phyloP scores from a whole-genome alignment of 768 basidiomycete genomes.

The Podaxis sp. region DNA sequence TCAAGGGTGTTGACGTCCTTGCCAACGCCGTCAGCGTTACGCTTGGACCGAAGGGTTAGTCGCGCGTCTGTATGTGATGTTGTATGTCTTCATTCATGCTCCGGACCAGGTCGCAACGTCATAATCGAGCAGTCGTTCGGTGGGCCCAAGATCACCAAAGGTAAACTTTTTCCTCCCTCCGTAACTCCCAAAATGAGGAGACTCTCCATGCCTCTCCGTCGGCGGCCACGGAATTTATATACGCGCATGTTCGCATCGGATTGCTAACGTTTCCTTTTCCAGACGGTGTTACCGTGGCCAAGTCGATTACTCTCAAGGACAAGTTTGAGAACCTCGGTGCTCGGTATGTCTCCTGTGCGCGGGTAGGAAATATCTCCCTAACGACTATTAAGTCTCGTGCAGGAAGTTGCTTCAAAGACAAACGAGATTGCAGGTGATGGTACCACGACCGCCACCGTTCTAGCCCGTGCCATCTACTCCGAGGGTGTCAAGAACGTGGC shows the following conservation, averaged over 20 bases:
- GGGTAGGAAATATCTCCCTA: background rate
- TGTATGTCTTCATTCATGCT: slow-evolving; percentile 17
- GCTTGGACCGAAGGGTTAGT: slow-evolving; percentile 89
- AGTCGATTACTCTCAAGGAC: slow-evolving; percentile 91
- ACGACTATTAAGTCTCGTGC: slow-evolving; percentile 64
- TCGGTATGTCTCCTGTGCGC: slow-evolving; percentile 51
- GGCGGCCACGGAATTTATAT: background rate
- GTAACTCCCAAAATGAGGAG: background rate
- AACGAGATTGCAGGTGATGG: slow-evolving; percentile 98
- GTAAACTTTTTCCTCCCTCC: slow-evolving; percentile 38
- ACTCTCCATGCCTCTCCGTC: background rate
- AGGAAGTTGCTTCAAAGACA: slow-evolving; percentile 95
- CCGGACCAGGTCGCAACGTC: slow-evolving; percentile 80
- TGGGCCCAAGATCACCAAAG: slow-evolving; percentile 95
- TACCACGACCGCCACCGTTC: slow-evolving; percentile 96
- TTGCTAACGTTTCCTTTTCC: slow-evolving; percentile 15
- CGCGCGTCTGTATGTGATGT: background rate
- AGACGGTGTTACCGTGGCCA: slow-evolving; percentile 99
- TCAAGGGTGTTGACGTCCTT: slow-evolving; percentile 94
- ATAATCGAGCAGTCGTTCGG: slow-evolving; percentile 95
- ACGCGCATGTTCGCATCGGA: background rate
- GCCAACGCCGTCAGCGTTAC: slow-evolving; percentile 97
- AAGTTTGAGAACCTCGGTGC: slow-evolving; percentile 99
- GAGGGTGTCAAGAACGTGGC: slow-evolving; percentile 99
- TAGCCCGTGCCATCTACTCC: slow-evolving; percentile 95